Percentiles rank a stretch among this genome's conserved stretches.
These are phyloP conservation scores for Aspergillus oerlinghausenensis DNA, from an alignment of 2,329 filamentous ascomycete species.

Conservation along the genomic window DNA sequence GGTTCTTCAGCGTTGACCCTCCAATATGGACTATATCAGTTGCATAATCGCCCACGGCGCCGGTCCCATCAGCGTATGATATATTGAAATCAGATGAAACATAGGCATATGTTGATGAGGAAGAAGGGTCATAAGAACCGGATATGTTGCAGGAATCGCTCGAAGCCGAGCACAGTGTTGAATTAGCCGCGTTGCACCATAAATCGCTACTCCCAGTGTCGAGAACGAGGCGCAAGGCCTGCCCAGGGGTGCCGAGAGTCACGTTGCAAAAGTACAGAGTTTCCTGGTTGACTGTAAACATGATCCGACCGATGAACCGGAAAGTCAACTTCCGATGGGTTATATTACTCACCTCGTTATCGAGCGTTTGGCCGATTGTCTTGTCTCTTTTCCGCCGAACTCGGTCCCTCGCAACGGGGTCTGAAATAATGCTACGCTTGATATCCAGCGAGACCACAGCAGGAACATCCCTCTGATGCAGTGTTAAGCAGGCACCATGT, in stretches of 20 bases:
- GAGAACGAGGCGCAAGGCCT: slow-evolving; percentile 53
- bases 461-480: slow-evolving; percentile 35
- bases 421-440: slow-evolving; percentile 42
- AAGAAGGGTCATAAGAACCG: slow-evolving; percentile 50
- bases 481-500: slow-evolving; percentile 20
- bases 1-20: slow-evolving; percentile 43
- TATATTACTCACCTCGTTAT: slow-evolving; percentile 46
- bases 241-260: slow-evolving; percentile 54
- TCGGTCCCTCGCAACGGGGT: slow-evolving; percentile 46
- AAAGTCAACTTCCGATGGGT: not conserved
- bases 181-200: slow-evolving; percentile 54
- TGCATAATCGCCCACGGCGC: slow-evolving; percentile 73
- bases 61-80: slow-evolving; percentile 76
- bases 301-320: not conserved
- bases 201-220: slow-evolving; percentile 62
- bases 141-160: slow-evolving; percentile 42
- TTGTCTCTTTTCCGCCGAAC: slow-evolving; percentile 40
- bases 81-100: slow-evolving; percentile 79
- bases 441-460: slow-evolving; percentile 49
- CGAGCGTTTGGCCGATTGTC: slow-evolving; percentile 43
- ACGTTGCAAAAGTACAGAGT: slow-evolving; percentile 58
- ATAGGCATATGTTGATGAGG: slow-evolving; percentile 71
- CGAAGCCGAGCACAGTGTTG: slow-evolving; percentile 43
- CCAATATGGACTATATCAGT: slow-evolving; percentile 63
- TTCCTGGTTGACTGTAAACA: slow-evolving; percentile 28